Conservation (phyloP, 1,284 basidiomycete genomes). For the Fomitopsis schrenkii region DNA sequence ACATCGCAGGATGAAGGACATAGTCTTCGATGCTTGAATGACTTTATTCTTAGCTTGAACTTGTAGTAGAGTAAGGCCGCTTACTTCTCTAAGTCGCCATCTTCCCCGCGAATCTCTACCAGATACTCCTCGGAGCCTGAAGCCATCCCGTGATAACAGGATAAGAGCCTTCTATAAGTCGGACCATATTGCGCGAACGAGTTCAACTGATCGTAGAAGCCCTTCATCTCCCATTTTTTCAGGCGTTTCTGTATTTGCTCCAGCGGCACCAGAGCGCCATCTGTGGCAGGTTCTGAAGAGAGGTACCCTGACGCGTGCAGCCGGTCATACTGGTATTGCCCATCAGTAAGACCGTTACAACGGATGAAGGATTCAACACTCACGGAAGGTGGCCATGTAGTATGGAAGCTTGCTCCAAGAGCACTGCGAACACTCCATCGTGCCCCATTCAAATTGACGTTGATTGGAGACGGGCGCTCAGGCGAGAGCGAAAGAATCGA, state of each 20-base stretch:
- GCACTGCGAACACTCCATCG: conserved; percentile 16
- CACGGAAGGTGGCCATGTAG: conserved; percentile 1
- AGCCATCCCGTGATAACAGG: not conserved
- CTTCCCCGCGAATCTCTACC: conserved; percentile 6
- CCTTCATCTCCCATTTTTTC: conserved; percentile 2
- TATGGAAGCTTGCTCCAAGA: not conserved
- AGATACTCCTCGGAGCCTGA: conserved; percentile 5
- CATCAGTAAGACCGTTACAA: too few species aligned
- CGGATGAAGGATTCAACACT: not conserved
- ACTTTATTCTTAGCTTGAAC: not conserved
- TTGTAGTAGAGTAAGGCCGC: not conserved
- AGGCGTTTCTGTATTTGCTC: not conserved
- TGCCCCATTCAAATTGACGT: conserved; percentile 22
- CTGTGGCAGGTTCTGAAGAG: too few species aligned
- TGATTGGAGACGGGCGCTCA: conserved; percentile 25
- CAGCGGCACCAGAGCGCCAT: not conserved
- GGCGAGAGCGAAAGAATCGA: conserved; percentile 23
- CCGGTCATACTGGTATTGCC: too few species aligned
- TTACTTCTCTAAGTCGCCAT: conserved; percentile 3
- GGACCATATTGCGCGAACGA: conserved; percentile 11
- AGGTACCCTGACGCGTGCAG: too few species aligned
- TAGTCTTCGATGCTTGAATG: not conserved
- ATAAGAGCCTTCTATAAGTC: conserved; percentile 2
- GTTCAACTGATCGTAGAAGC: conserved; percentile 7
- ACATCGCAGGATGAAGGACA: conserved; percentile 35